These are phyloP conservation scores for Aquilaria agallochum DNA, from an alignment of 441 rosid species.

Conservation along the genomic window DNA sequence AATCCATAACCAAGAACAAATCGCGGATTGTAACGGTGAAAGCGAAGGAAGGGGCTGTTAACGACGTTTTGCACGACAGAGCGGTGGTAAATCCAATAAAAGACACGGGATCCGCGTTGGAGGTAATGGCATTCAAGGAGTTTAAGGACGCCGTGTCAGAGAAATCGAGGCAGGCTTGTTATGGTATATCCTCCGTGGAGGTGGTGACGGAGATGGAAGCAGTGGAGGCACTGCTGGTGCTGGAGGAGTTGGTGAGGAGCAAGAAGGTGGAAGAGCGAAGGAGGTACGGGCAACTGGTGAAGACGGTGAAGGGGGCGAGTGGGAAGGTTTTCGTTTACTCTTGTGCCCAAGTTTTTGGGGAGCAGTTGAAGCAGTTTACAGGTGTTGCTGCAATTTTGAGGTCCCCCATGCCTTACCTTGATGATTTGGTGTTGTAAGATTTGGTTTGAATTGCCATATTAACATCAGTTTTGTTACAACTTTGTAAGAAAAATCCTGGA, in stretches of 20 bases:
- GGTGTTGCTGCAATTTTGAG: too few species aligned
- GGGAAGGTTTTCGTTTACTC: constrained; percentile 12
- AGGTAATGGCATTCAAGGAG: constrained; percentile 10
- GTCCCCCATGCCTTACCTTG: too few species aligned
- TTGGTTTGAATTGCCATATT: too few species aligned
- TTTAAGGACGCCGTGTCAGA: not conserved
- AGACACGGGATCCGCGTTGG: constrained; percentile 2
- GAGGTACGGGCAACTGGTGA: not conserved
- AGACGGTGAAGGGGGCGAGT: constrained; percentile 10
- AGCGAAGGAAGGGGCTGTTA: not conserved
- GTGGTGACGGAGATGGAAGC: constrained; percentile 2
- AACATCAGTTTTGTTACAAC: constrained; percentile 1
- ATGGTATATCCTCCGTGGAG: constrained; percentile 8
- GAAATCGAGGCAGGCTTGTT: constrained; percentile 6
- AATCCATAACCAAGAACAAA: constrained; percentile 1
- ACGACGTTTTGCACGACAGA: not conserved
- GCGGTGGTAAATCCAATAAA: constrained; percentile 6
- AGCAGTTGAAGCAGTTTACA: too few species aligned
- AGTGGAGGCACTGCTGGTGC: constrained; percentile 8
- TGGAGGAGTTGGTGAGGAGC: constrained; percentile 12
- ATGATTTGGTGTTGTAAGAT: too few species aligned
- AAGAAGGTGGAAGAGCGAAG: not conserved
- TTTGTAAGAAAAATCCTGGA: constrained; percentile 1
- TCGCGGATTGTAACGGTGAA: constrained; percentile 4
- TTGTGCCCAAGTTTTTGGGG: not conserved